Conservation (phyloP, 2,329 filamentous ascomycete species). For the Catunica adiposa region DNA sequence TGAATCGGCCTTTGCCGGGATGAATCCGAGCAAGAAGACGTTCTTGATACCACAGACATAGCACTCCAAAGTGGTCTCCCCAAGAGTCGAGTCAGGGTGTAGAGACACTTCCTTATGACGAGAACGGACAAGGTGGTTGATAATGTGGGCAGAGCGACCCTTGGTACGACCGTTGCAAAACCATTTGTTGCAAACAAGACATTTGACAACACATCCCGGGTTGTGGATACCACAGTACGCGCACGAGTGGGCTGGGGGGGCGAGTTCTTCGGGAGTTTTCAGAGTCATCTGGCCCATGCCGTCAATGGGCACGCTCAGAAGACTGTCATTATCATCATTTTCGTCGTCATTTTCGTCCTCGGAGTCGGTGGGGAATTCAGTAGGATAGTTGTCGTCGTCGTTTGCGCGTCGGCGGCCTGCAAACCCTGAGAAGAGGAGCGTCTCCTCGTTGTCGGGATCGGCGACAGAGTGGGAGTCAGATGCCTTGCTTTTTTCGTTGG, state of each 20-base stretch:
- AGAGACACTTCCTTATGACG: constrained; percentile 98
- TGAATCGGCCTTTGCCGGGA: constrained; percentile 94
- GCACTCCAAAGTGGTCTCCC: constrained; percentile 92
- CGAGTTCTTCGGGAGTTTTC: constrained; percentile 53
- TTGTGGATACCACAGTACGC: constrained; percentile 97
- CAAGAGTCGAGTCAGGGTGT: constrained; percentile 79
- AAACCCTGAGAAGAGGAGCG: constrained; percentile 45
- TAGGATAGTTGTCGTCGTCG: constrained; percentile 79
- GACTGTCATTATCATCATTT: constrained; percentile 60
- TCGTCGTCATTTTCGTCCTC: constrained; percentile 35
- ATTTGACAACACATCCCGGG: constrained; percentile 88
- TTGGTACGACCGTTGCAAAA: constrained; percentile 97
- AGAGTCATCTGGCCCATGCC: constrained; percentile 50
- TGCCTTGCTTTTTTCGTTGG: constrained; percentile 8
- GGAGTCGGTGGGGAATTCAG: constrained; percentile 79
- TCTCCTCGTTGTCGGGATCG: constrained; percentile 52
- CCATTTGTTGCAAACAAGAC: constrained; percentile 90
- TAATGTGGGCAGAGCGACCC: constrained; percentile 90
- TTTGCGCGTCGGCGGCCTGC: constrained; percentile 55
- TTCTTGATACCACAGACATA: constrained; percentile 99
- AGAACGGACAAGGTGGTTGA: constrained; percentile 93
- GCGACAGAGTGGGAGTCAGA: constrained; percentile 12
- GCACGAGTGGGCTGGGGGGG: constrained; percentile 88
- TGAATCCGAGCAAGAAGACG: constrained; percentile 92
- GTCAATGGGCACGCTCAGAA: constrained; percentile 68